Base-by-base conservation (phyloP, 441 rosid genomes). In the Populus hybrid region DNA sequence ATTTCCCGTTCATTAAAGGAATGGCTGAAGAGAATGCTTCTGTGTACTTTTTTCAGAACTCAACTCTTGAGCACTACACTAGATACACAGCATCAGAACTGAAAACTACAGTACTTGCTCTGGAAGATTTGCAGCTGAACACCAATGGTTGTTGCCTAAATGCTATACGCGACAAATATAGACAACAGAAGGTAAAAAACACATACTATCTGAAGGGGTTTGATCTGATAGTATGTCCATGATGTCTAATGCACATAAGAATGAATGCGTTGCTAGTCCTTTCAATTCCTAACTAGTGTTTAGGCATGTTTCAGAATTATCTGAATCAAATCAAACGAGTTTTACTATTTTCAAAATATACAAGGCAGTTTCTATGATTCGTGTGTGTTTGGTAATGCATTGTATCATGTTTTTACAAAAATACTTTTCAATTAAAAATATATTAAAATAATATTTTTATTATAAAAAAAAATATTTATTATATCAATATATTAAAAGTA, bases 21-120 rank as follows among this genome's bases (percentile, higher is more conserved):
- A 67, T 73, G 21, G 40, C 81, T 83, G 80, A 84, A 78, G 24
- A 66, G 24, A 66, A 68, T 14, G 46, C 71, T 67, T 53, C 26
- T 74, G 5, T 75, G 6, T 30, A 24, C 28, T 77, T 66, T 42
- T 84, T 81, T 82, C 89, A 94, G 98, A 94, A 89, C 82, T 88
- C 89, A 77, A 93, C 98, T 69, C 86, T 94, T 80, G 97, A 90
- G 83, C 93, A 93, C 83, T 92, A 94, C 78, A 88, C 97, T 20
- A 87, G 79, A 78, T 93, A 92, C 80, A 86, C 81, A 70, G 89
- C 86, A 73, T 80, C 87, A 35, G 91, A 91, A 73, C 85, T 94
- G 71, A 90, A 89, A 85, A 81, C 77, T 70, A 72, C 90, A 11
- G 94, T 93, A 77, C 88, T 94, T 67, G 94, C 93, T 67, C 77